These are phyloP conservation scores for Aeschynomene evenia DNA, from an alignment of 306 rosid species.

Conservation along the genomic window DNA sequence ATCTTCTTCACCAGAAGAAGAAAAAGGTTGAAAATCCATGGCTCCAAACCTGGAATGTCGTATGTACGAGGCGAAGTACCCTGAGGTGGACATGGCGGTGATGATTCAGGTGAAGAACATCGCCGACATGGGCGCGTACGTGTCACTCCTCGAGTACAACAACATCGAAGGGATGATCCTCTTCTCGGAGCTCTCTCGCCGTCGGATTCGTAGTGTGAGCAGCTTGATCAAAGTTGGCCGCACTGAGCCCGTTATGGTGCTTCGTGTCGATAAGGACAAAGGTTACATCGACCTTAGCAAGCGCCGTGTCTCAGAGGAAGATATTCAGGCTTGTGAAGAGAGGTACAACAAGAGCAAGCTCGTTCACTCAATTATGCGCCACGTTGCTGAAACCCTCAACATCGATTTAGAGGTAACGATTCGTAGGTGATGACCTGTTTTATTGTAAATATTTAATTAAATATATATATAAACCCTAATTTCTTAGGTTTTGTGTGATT, in stretches of 20 bases:
- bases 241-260: constrained; percentile 95
- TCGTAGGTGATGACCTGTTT: too few relatives aligned
- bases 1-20: too few relatives aligned
- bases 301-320: constrained; percentile 93
- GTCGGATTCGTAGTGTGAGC: constrained; percentile 92
- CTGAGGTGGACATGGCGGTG: constrained; percentile 97
- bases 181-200: constrained; percentile 96
- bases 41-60: constrained; percentile 81
- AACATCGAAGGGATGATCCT: constrained; percentile 97
- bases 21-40: too few relatives aligned
- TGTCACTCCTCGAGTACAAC: constrained; percentile 90
- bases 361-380: constrained; percentile 96
- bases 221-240: constrained; percentile 89
- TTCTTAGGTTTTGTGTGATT: not conserved
- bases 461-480: not conserved
- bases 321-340: constrained; percentile 83
- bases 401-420: constrained; percentile 77
- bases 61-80: constrained; percentile 89
- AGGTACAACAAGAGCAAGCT: constrained; percentile 97
- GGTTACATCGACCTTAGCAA: constrained; percentile 97
- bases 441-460: too few relatives aligned
- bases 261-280: constrained; percentile 90
- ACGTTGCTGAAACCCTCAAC: constrained; percentile 77
- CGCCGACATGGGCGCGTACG: constrained; percentile 99
- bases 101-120: constrained; percentile 98